Evolutionary conservation across 1,139 yeast species (phyloP).

Genomic region (Saccharomyces hybrid): DNA sequence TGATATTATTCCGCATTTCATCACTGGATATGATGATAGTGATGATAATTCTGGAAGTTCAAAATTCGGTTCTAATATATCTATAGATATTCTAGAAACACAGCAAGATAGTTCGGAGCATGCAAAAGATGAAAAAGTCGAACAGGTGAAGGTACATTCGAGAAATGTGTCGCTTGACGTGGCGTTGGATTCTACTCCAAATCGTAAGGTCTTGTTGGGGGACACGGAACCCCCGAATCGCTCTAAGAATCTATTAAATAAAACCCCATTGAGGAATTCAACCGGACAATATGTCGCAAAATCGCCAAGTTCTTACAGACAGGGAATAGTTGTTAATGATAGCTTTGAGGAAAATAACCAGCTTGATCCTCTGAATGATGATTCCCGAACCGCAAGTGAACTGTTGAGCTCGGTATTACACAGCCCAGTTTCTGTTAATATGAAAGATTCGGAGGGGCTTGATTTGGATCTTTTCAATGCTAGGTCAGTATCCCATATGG

Average conservation of each 20-base stretch:
- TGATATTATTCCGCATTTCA: constrained; percentile 1
- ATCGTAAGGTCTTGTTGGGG: background rate
- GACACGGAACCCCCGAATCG: constrained; percentile 1
- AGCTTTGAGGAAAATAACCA: background rate
- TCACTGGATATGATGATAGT: background rate
- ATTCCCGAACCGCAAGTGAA: background rate
- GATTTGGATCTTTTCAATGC: background rate
- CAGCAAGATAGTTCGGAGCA: constrained; percentile 4
- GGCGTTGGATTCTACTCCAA: constrained; percentile 18
- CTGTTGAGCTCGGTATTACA: background rate
- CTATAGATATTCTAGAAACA: background rate
- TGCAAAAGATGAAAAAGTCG: constrained; percentile 6
- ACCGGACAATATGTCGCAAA: background rate
- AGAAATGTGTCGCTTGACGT: constrained; percentile 21
- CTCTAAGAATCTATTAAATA: constrained; percentile 8
- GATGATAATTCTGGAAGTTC: background rate
- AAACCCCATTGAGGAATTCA: constrained; percentile 10
- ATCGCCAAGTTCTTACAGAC: constrained; percentile 8
- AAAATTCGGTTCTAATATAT: background rate
- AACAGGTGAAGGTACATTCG: constrained; percentile 9
- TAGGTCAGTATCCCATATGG: background rate
- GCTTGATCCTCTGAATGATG: background rate
- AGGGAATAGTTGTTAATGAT: constrained; percentile 3
- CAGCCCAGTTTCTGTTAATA: background rate
- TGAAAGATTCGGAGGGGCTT: background rate